Percentiles rank a stretch among this genome's conserved stretches.
Conservation (phyloP, 2,329 filamentous ascomycete species). For the Penicillium sp. region DNA sequence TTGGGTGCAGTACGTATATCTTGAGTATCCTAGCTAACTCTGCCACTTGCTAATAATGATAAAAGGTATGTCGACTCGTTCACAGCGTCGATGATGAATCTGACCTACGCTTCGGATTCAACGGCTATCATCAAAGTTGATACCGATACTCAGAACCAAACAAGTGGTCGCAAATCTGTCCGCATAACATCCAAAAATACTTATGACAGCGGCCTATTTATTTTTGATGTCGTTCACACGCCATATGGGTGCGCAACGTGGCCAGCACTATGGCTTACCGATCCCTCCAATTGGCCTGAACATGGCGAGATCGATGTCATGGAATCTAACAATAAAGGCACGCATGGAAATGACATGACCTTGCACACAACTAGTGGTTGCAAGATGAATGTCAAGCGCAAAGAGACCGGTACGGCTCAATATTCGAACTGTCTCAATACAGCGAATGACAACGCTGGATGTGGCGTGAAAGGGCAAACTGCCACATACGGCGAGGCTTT, state of each 20-base stretch:
- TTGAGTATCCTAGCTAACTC: neutral
- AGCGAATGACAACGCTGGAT: conserved; percentile 61
- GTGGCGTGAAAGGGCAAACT: conserved; percentile 53
- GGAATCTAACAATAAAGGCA: conserved; percentile 61
- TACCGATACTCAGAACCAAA: conserved; percentile 58
- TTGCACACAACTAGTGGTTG: conserved; percentile 62
- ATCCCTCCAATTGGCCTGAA: conserved; percentile 63
- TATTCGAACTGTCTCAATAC: conserved; percentile 57
- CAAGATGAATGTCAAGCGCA: conserved; percentile 58
- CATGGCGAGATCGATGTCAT: conserved; percentile 68
- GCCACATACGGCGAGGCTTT: conserved; percentile 57
- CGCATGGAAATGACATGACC: conserved; percentile 61
- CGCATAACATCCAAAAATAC: conserved; percentile 63
- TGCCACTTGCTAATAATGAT: neutral
- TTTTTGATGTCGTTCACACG: conserved; percentile 67
- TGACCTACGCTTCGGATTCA: conserved; percentile 60
- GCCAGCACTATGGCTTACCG: conserved; percentile 69
- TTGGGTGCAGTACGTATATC: conserved; percentile 47
- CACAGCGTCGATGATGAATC: conserved; percentile 49
- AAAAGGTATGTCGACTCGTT: conserved; percentile 46
- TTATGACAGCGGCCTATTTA: conserved; percentile 64
- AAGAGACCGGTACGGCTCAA: conserved; percentile 54
- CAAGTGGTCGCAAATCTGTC: conserved; percentile 63
- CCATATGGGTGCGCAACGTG: conserved; percentile 67
- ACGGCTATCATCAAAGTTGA: conserved; percentile 60